Evolutionary conservation across 1,139 yeast species (phyloP).

Genomic region (Hyphopichia buzzinii): DNA sequence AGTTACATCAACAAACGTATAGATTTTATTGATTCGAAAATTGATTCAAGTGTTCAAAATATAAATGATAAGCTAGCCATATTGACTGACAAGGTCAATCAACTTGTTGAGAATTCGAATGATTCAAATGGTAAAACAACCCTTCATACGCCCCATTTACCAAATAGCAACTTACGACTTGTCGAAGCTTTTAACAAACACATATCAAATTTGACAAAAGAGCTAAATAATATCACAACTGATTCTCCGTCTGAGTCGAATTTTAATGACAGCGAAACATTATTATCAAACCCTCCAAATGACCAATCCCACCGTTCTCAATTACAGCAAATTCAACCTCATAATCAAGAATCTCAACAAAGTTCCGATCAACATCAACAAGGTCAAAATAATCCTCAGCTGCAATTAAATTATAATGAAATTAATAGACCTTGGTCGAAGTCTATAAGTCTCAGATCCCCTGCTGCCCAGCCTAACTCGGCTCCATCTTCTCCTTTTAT

Average conservation of each 20-base stretch:
- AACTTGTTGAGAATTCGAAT: conserved; percentile 1
- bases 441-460: conserved; percentile 11
- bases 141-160: background rate
- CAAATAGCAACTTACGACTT: background rate
- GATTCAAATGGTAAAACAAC: background rate
- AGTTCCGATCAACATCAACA: conserved; percentile 1
- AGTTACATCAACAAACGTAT: conserved; percentile 4
- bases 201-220: conserved; percentile 21
- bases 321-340: conserved; percentile 3
- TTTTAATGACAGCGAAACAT: background rate
- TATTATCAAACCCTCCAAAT: background rate
- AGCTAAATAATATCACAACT: conserved; percentile 5
- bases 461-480: conserved; percentile 10
- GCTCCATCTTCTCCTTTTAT: conserved; percentile 15
- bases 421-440: conserved; percentile 9
- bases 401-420: conserved; percentile 5
- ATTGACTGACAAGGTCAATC: conserved; percentile 1
- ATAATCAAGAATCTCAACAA: background rate
- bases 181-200: conserved; percentile 23
- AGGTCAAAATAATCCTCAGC: conserved; percentile 1
- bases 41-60: conserved; percentile 1
- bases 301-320: background rate
- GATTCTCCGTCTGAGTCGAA: background rate
- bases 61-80: conserved; percentile 1
- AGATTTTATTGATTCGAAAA: conserved; percentile 3